phyloP scores from a whole-genome alignment of 345 rosid species.

The Toxicodendron radicans region DNA sequence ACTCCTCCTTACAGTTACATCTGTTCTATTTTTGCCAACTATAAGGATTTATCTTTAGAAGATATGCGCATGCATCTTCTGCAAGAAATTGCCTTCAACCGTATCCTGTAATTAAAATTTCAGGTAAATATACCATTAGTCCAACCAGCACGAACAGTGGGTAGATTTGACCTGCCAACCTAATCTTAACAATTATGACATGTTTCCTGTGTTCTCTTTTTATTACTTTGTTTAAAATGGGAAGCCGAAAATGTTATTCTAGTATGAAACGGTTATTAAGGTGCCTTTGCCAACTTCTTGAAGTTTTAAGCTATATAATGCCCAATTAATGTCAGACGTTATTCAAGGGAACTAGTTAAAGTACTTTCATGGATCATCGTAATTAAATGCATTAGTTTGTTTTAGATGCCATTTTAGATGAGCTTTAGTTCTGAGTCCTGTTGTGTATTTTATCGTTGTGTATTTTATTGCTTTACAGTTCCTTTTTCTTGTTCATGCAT shows the following conservation, averaged over 20 bases:
- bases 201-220: constrained; percentile 4
- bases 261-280: neutral
- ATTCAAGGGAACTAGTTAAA: neutral
- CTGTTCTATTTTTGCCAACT: neutral
- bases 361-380: neutral
- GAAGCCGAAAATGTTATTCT: neutral
- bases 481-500: neutral
- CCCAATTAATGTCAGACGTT: neutral
- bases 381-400: neutral
- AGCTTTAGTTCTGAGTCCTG: neutral
- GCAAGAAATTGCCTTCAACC: neutral
- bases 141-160: neutral
- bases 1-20: neutral
- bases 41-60: no score
- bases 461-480: neutral
- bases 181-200: neutral
- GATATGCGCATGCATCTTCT: neutral
- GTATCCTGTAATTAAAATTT: neutral
- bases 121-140: neutral
- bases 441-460: constrained; percentile 2
- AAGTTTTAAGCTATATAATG: neutral
- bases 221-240: neutral
- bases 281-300: neutral
- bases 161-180: neutral
- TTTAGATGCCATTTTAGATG: neutral